Evolutionary conservation across 2,329 filamentous ascomycete species (phyloP), one percentile per base, ranked within the genome.

Genomic region (Rutstroemia sp.): DNA sequence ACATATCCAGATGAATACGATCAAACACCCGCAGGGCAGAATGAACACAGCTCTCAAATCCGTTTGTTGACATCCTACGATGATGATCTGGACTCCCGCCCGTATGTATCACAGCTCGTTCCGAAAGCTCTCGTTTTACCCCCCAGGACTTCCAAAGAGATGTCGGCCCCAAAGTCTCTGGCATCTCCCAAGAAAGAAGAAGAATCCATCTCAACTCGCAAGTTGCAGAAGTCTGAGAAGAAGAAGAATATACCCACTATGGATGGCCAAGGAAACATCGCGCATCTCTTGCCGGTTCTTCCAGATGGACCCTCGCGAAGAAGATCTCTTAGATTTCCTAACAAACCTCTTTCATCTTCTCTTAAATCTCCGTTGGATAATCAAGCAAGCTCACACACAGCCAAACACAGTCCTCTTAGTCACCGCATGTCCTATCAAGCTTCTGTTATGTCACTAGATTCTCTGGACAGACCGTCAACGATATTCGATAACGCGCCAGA

Each of bases 11-110:
- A 82, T 25, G 70, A 75, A 63, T 72, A 78, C 62, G 72, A 75
- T 30, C 59, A 58, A 61, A 77, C 74, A 27, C 74, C 75, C 18
- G 73, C 72, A 41, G 73, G 74, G 58, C 72, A 75, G 56, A 50
- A 55, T 55, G 59, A 54, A 46, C 79, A 78, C 66, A 71, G 75
- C 46, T 76, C 81, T 37, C 79, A 77, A 59, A 77, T 86, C 54
- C 77, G 83, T 65, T 72, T 86, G 64, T 72, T 86, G 71, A 85
- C 82, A 52, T 84, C 81, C 6, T 75, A 82, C 69, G 82, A 85
- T 66, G 82, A 85, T 66, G 81, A 83, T 48, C 71, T 77, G 34
- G 71, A 75, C 61, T 64, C 65, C 56, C 72, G 74, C 67, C 74
- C 78, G 81, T 85, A 85, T 74, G 82, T 85, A 72, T 66, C 55